Base-by-base conservation (phyloP, 306 rosid species). In the Acacia confusa region DNA sequence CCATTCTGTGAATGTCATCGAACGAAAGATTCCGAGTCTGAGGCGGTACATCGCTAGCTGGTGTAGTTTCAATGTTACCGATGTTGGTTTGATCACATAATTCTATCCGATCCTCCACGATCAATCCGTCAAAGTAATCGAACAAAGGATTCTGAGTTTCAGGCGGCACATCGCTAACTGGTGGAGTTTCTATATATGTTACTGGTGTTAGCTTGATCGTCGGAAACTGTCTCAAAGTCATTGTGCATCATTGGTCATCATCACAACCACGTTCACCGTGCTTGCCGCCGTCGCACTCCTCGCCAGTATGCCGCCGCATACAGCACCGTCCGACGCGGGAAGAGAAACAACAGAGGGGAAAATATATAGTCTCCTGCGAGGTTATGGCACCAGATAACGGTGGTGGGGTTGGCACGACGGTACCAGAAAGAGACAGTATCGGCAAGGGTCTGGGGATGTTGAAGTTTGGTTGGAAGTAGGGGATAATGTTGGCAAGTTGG, bases 391-490 rank as follows among this genome's bases (percentile, higher is more conserved):
- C 30, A 10, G 6, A 15, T 14, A 13, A 57, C 14, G 40, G 30
- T 2, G 30, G 12, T n/a, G 30, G 14, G 2, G 30, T 25, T 4
- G 58, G 58, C 9, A 17, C 9, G n/a, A 57, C 47, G 6, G 80
- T 19, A 4, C 91, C 91, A 0, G 77, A 52, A 11, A 88, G 57
- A 7, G 85, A 76, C 74, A 86, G 27, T 13, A 91, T 50, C 40
- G 76, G 65, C 47, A 86, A 90, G 20, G 94, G 92, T 0, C 94
- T 92, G 12, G 81, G 82, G 25, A 86, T 88, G 5, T 83, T 55
- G 7, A 81, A n/a, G 2, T 78, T 28, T 0, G 84, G 81, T 0
- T 84, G 19, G 6, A 19, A 86, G 3, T 87, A 78, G 15, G 91
- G 81, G 1, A 88, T 86, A 0, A 88, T 89, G 41, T 60, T 84